These are phyloP conservation scores for Groenewaldozyma sp. DNA, from an alignment of 1,139 yeast species.

Conservation along the genomic window DNA sequence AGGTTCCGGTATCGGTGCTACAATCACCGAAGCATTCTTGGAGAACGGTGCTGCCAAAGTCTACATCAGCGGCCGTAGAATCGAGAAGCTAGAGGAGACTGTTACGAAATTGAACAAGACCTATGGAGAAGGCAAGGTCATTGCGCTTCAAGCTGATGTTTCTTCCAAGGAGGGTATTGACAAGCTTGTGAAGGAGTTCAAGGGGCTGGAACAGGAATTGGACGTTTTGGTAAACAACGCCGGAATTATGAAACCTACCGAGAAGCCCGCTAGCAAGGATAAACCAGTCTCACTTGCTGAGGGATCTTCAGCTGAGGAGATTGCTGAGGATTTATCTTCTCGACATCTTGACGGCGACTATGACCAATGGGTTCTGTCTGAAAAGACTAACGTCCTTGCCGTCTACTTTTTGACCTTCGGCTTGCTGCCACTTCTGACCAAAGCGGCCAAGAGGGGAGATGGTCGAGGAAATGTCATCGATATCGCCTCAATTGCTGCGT, in stretches of 20 bases:
- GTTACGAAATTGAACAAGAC: conserved; percentile 10
- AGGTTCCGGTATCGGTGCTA: conserved; percentile 14
- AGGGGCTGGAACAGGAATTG: conserved; percentile 7
- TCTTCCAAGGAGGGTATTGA: conserved; percentile 12
- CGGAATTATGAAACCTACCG: conserved; percentile 8
- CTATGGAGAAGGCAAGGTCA: conserved; percentile 13
- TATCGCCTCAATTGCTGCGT: conserved; percentile 74
- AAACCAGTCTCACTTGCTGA: background rate
- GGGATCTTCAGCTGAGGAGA: conserved; percentile 7
- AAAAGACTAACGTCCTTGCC: conserved; percentile 7
- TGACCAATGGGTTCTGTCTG: conserved; percentile 10
- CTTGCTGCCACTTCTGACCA: conserved; percentile 10
- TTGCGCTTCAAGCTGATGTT: conserved; percentile 12
- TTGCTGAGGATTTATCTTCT: conserved; percentile 4
- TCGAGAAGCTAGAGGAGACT: conserved; percentile 11
- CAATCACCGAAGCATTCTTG: conserved; percentile 10
- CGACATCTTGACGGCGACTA: conserved; percentile 8
- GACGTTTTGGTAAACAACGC: conserved; percentile 16
- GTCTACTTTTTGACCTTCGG: conserved; percentile 9
- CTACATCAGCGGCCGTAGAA: conserved; percentile 13
- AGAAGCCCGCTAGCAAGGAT: conserved; percentile 2
- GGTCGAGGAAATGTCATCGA: conserved; percentile 44
- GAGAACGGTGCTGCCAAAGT: conserved; percentile 12
- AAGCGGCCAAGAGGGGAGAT: conserved; percentile 10
- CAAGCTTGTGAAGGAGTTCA: conserved; percentile 9